Conservation (phyloP, 805 yeast genomes). For the Torulaspora indica region DNA sequence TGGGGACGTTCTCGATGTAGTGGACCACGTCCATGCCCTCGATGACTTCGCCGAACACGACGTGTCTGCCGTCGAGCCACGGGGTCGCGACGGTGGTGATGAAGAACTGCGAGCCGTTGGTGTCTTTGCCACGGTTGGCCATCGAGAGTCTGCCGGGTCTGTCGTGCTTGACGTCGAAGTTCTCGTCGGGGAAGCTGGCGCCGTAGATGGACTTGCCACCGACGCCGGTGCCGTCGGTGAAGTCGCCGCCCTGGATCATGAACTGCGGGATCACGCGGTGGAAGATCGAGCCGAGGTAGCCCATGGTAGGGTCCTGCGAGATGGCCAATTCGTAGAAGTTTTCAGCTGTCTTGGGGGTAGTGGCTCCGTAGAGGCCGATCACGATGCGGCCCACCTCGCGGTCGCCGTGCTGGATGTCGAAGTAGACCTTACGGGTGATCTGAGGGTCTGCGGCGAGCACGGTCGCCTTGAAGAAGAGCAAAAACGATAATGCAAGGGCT, state of each 20-base stretch:
- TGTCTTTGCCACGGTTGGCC: slow-evolving; percentile 76
- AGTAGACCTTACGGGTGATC: slow-evolving; percentile 75
- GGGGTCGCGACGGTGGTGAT: slow-evolving; percentile 76
- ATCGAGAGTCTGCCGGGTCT: slow-evolving; percentile 65
- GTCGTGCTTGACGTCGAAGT: slow-evolving; percentile 62
- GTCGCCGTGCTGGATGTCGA: slow-evolving; percentile 80
- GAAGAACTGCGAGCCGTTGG: slow-evolving; percentile 93
- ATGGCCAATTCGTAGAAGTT: slow-evolving; percentile 77
- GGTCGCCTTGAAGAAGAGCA: slow-evolving; percentile 14
- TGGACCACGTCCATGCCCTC: slow-evolving; percentile 81
- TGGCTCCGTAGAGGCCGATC: slow-evolving; percentile 82
- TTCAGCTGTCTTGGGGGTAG: slow-evolving; percentile 82
- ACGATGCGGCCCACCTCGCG: slow-evolving; percentile 73
- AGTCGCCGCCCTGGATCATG: slow-evolving; percentile 82
- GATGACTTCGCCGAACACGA: slow-evolving; percentile 91
- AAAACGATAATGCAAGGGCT: slow-evolving; percentile 15
- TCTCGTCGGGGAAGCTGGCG: slow-evolving; percentile 61
- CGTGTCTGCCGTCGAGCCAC: slow-evolving; percentile 94
- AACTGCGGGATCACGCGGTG: slow-evolving; percentile 68
- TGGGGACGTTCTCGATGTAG: slow-evolving; percentile 68
- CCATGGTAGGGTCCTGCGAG: slow-evolving; percentile 66
- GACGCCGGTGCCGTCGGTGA: slow-evolving; percentile 61
- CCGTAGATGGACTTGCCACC: slow-evolving; percentile 78
- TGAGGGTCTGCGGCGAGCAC: slow-evolving; percentile 32
- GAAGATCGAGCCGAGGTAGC: slow-evolving; percentile 59